A percentile compares a stretch with the other conserved stretches of the same genome.
These are phyloP conservation scores for Peronospora farinosa DNA, from an alignment of 352 stramenopile genomes.

Conservation along the genomic window DNA sequence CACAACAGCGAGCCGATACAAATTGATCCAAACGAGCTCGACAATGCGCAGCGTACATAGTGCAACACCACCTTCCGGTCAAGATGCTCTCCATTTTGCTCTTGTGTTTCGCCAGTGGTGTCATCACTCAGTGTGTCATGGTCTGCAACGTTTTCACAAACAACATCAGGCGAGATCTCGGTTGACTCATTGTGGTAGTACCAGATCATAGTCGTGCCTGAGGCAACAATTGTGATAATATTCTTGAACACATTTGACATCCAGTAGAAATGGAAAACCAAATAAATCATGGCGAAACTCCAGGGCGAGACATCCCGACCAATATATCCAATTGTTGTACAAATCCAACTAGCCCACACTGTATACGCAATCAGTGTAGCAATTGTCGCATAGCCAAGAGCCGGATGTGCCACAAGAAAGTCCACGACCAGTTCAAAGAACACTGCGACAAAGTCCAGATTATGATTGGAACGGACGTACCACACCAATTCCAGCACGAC, in stretches of 20 bases:
- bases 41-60: conserved; percentile 55
- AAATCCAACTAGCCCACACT: conserved; percentile 74
- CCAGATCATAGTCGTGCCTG: conserved; percentile 78
- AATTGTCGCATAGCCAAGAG: conserved; percentile 47
- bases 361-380: conserved; percentile 57
- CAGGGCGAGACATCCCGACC: conserved; percentile 56
- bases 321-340: conserved; percentile 66
- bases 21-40: conserved; percentile 76
- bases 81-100: conserved; percentile 13
- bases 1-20: conserved; percentile 78
- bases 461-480: conserved; percentile 57
- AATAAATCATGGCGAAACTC: conserved; percentile 60
- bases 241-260: conserved; percentile 85
- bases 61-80: conserved; percentile 64
- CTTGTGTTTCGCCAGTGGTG: conserved; percentile 15
- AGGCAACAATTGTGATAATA: conserved; percentile 70
- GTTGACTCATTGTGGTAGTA: conserved; percentile 77
- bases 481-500: conserved; percentile 59
- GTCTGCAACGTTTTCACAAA: conserved; percentile 34
- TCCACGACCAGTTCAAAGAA: conserved; percentile 79
- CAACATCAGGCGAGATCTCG: conserved; percentile 41
- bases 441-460: conserved; percentile 77
- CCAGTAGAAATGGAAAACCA: conserved; percentile 87
- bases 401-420: conserved; percentile 48
- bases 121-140: conserved; percentile 27